Base-by-base conservation (phyloP, 2,329 filamentous ascomycete species). In the Hymenoscyphus fructigenus region DNA sequence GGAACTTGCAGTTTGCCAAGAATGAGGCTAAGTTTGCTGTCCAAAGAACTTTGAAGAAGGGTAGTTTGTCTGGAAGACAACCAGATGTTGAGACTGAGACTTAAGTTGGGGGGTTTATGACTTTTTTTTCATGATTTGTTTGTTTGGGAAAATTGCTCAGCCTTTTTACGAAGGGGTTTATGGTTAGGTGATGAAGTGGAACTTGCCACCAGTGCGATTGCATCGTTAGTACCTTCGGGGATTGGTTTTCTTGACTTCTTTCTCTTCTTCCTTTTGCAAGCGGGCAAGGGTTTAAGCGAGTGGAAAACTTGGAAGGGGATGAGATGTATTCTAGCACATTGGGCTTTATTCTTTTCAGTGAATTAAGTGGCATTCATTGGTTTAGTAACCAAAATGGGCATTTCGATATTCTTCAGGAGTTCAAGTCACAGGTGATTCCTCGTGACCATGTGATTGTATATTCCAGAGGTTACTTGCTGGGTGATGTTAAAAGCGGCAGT, bases 1-100 rank as follows among this genome's bases (percentile, higher is more conserved):
- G 94, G 50, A 97, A 97, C 75, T 82, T 87, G 26, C 87, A 88
- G 70, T 98, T 97, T 76, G 93, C 89, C 55, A 96, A 95, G 79
- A 84, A 97, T 72, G 91, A 98, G 80, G 87, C 91, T 0, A 89
- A 90, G 72, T 93, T 89, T 78, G 92, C 91, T 0, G 77, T 93
- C 5, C 83, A 88, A 56, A 91, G 91, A 76, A 79, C 96, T 63
- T 91, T 89, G 76, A 90, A 91, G 73, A 88, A 91, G 75, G 83
- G 95, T 10, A 89, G 88, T 38, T 78, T 98, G 74, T 87, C 88
- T 50, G 94, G 94, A 0, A 84, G 94, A 67, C 89, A 94, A 77
- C 94, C 94, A 2, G 92, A 72, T 61, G 72, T 74, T 15, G 71
- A 74, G 67, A 74, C 70, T 6, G 73, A 74, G 26, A 79, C 66